Conservation (phyloP, 805 yeast genomes). For the Pichia manshurica region DNA sequence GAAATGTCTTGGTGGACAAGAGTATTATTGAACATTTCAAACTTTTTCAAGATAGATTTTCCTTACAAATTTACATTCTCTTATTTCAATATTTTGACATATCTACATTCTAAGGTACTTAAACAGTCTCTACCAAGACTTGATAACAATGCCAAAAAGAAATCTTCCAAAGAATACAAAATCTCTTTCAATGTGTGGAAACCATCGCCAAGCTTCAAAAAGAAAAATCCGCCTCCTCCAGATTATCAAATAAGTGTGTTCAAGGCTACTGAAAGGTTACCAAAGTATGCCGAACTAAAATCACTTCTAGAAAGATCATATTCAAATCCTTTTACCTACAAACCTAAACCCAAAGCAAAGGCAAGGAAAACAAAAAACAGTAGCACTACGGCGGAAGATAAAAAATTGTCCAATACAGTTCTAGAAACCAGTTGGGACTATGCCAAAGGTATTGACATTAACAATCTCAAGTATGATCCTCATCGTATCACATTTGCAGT, state of each 20-base stretch:
- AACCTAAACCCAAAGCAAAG: constrained; percentile 6
- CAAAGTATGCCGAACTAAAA: constrained; percentile 40
- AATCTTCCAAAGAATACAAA: constrained; percentile 21
- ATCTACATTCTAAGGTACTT: constrained; percentile 13
- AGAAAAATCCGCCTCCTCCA: constrained; percentile 62
- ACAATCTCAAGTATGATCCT: constrained; percentile 11
- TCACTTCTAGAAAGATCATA: constrained; percentile 29
- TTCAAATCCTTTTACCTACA: constrained; percentile 10
- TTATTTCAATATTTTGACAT: constrained; percentile 17
- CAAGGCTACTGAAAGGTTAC: constrained; percentile 43
- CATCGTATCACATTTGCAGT: constrained; percentile 51
- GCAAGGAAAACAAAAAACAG: not conserved
- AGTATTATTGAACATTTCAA: constrained; percentile 1
- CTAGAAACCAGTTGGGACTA: constrained; percentile 12
- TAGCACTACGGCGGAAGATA: not conserved
- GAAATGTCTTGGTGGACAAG: constrained; percentile 12
- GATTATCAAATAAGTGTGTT: constrained; percentile 68
- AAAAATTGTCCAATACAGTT: not conserved
- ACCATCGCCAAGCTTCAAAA: constrained; percentile 66
- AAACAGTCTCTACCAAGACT: constrained; percentile 10
- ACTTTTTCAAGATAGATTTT: constrained; percentile 9
- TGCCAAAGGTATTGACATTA: constrained; percentile 12
- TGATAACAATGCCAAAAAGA: not conserved
- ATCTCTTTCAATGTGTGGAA: constrained; percentile 75
- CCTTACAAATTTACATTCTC: constrained; percentile 14